Evolutionary conservation across 1,139 yeast species (phyloP), one percentile per base, ranked within the genome.

Genomic region (Suhomyces anneliseae): DNA sequence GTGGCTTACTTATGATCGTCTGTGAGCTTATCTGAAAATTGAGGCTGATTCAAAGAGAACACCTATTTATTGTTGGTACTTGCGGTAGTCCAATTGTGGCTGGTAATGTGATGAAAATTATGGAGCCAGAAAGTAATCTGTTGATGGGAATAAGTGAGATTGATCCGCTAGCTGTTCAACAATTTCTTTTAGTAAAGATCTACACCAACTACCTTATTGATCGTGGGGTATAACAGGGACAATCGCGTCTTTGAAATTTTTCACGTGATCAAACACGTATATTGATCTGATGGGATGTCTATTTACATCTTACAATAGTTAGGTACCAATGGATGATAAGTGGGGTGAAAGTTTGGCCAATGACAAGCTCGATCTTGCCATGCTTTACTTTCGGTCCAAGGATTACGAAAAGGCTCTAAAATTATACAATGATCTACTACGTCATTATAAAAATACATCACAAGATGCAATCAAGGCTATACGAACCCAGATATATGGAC

Each of bases 331-430:
- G 38, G 41, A 27, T 26, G 49, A 43, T 11, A 38, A 29, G 14
- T 46, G 46, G 42, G 53, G 50, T 26, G 61, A 56, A 48, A 59
- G 54, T 40, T 54, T 62, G 26, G 49, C 70, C 8, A 54, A 58
- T 24, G 74, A 71, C 42, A 69, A 69, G 54, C 50, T 62, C 11
- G 50, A 59, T 37, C 53, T 67, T 36, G 75, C 76, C 7, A 62
- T 67, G 36, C 61, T 66, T 8, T 66, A 68, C 50, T 73, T 72
- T 60, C 65, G 65, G 46, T 49, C 70, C 6, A 54, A 56, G 12
- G 59, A 67, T 9, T 73, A 56, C 49, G 42, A 40, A n/a, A 58
- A 62, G 40, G 72, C 76, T 3, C 54, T 70, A n/a, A 34, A 39
- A 35, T 38, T 48, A 10, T 58, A 54, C 40, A 46, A 48, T 24